Conservation (phyloP, 2,329 filamentous ascomycete species). For the Dendryphion nanum region DNA sequence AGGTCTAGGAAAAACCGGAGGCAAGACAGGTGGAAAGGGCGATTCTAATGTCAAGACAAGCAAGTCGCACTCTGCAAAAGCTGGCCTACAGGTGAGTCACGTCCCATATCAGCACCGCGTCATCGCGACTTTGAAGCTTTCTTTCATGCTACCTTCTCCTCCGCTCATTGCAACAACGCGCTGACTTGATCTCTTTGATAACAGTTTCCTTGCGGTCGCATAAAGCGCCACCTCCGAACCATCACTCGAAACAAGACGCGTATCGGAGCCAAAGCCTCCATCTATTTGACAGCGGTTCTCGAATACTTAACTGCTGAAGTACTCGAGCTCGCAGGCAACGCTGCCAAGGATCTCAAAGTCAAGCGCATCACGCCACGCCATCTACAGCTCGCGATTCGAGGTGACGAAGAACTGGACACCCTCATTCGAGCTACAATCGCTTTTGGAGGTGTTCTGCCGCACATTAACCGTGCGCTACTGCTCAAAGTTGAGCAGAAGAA, state of each 20-base stretch:
- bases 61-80: conserved; percentile 90
- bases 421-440: conserved; percentile 97
- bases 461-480: conserved; percentile 96
- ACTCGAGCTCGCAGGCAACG: conserved; percentile 95
- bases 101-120: neutral
- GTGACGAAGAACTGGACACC: conserved; percentile 97
- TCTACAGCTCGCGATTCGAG: conserved; percentile 94
- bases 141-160: neutral
- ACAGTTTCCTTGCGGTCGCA: conserved; percentile 98
- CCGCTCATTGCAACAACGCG: conserved; percentile 15
- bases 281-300: conserved; percentile 96
- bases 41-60: conserved; percentile 79
- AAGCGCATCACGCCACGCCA: conserved; percentile 99
- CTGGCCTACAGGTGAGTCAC: conserved; percentile 84
- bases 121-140: neutral
- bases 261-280: conserved; percentile 96
- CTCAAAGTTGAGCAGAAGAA: conserved; percentile 97
- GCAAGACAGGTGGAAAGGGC: conserved; percentile 85
- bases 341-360: conserved; percentile 98
- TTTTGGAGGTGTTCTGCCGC: conserved; percentile 95
- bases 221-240: conserved; percentile 99
- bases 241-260: conserved; percentile 99
- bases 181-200: conserved; percentile 22
- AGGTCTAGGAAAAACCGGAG: conserved; percentile 60
- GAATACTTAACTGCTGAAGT: conserved; percentile 99